Evolutionary conservation across 768 basidiomycete species (phyloP).

Genomic region (Hydnum rufescens): DNA sequence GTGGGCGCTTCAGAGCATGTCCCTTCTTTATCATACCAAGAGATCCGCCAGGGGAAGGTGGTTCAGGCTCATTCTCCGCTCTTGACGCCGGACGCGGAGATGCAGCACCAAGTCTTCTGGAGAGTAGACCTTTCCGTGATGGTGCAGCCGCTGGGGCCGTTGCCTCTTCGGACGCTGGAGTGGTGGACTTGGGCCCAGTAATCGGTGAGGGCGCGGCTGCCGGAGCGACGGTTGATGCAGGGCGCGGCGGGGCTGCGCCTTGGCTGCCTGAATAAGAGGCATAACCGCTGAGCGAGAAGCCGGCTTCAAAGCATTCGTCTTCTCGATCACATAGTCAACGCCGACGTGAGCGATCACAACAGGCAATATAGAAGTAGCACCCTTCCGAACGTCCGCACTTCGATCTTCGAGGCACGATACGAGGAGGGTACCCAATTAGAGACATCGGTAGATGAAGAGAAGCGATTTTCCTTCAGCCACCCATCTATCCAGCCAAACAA

Average conservation of each 20-base stretch:
- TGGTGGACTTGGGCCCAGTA: background rate
- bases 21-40: background rate
- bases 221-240: slow-evolving; percentile 20
- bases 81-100: slow-evolving; percentile 27
- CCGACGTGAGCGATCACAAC: slow-evolving; percentile 53
- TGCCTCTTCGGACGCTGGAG: background rate
- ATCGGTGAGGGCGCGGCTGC: background rate
- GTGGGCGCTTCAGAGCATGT: slow-evolving; percentile 20
- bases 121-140: background rate
- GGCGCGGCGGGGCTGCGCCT: slow-evolving; percentile 21
- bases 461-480: slow-evolving; percentile 49
- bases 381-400: slow-evolving; percentile 78
- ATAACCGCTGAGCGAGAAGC: slow-evolving; percentile 70
- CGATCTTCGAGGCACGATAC: slow-evolving; percentile 79
- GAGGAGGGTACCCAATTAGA: slow-evolving; percentile 42
- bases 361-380: slow-evolving; percentile 66
- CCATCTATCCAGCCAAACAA: slow-evolving; percentile 64
- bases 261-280: slow-evolving; percentile 74
- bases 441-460: slow-evolving; percentile 41
- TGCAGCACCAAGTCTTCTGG: slow-evolving; percentile 9
- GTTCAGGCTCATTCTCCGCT: slow-evolving; percentile 22
- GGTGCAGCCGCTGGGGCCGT: slow-evolving; percentile 4
- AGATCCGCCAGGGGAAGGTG: slow-evolving; percentile 10
- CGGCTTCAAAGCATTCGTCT: slow-evolving; percentile 74
- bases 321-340: slow-evolving; percentile 68